phyloP scores from a whole-genome alignment of 1,284 basidiomycete species.

The Pterulicium gracile region DNA sequence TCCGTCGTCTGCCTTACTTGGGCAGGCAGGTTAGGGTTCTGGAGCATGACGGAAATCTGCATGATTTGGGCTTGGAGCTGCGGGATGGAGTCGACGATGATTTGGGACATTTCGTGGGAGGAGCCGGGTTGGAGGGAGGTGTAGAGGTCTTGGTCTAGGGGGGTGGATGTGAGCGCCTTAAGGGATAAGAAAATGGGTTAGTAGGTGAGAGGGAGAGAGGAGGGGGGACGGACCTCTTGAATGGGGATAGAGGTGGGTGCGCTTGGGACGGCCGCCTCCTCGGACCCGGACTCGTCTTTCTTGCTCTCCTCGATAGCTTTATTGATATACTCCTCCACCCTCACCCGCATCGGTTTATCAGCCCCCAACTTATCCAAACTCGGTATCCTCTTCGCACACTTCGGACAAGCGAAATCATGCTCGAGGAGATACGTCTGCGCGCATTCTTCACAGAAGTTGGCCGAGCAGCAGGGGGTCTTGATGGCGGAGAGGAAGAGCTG shows the following conservation, averaged over 20 bases:
- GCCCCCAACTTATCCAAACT: slow-evolving; percentile 75
- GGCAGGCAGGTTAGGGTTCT: slow-evolving; percentile 58
- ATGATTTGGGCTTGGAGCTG: slow-evolving; percentile 71
- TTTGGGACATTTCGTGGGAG: slow-evolving; percentile 57
- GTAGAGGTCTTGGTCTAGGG: slow-evolving; percentile 47
- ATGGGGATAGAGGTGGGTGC: slow-evolving; percentile 11
- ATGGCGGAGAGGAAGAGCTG: slow-evolving; percentile 85
- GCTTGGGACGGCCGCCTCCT: slow-evolving; percentile 20
- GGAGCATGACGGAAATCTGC: slow-evolving; percentile 66
- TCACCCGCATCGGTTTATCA: slow-evolving; percentile 71
- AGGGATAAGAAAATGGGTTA: slow-evolving; percentile 10
- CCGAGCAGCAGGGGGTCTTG: slow-evolving; percentile 85
- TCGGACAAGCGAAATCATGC: slow-evolving; percentile 86
- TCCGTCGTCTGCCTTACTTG: slow-evolving; percentile 69
- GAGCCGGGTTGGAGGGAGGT: slow-evolving; percentile 48
- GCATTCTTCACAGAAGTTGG: slow-evolving; percentile 91
- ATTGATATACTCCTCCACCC: slow-evolving; percentile 74
- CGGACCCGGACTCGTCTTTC: slow-evolving; percentile 41
- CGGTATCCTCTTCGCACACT: slow-evolving; percentile 77
- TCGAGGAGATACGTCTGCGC: slow-evolving; percentile 86
- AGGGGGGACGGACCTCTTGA: slow-evolving; percentile 13
- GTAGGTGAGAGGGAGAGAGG: not conserved
- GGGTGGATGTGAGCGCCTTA: slow-evolving; percentile 18
- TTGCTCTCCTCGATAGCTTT: slow-evolving; percentile 76
- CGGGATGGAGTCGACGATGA: slow-evolving; percentile 60